phyloP scores from a whole-genome alignment of 2,329 filamentous ascomycete species.

The Didymella segeticola region DNA sequence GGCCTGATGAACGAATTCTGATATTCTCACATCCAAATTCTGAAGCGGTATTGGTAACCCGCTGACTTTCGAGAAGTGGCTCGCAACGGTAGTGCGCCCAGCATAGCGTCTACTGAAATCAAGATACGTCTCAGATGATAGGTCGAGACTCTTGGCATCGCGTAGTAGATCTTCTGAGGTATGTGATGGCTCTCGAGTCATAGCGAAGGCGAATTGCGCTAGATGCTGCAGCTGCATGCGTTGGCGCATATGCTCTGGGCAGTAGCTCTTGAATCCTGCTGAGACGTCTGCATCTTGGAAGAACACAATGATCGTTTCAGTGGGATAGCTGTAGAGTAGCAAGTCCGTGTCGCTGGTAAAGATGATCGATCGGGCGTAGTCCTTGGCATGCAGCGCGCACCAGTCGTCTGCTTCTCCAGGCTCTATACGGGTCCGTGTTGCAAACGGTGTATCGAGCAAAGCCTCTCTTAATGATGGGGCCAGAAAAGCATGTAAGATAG shows the following conservation, averaged over 20 bases:
- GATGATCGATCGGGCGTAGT: slow-evolving; percentile 64
- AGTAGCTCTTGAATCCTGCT: slow-evolving; percentile 47
- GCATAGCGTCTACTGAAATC: slow-evolving; percentile 43
- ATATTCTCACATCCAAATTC: slow-evolving; percentile 42
- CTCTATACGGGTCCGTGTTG: slow-evolving; percentile 64
- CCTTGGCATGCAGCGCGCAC: slow-evolving; percentile 71
- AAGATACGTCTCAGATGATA: slow-evolving; percentile 28
- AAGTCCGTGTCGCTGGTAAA: slow-evolving; percentile 90
- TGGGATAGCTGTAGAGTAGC: slow-evolving; percentile 73
- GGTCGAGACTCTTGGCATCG: slow-evolving; percentile 30
- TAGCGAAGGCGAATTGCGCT: slow-evolving; percentile 50
- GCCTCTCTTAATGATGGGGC: slow-evolving; percentile 79
- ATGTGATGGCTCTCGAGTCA: slow-evolving; percentile 42
- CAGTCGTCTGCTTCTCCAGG: slow-evolving; percentile 85
- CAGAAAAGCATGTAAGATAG: slow-evolving; percentile 69
- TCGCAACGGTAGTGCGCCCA: slow-evolving; percentile 8
- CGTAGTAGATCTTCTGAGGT: slow-evolving; percentile 37
- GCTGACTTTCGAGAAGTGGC: slow-evolving; percentile 4
- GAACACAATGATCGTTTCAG: slow-evolving; percentile 68
- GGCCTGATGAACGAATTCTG: slow-evolving; percentile 40
- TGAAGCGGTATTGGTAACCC: slow-evolving; percentile 21
- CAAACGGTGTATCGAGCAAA: slow-evolving; percentile 56
- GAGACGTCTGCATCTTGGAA: slow-evolving; percentile 66
- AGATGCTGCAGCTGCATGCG: slow-evolving; percentile 54
- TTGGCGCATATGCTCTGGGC: slow-evolving; percentile 54